Conservation (phyloP, 257 asterid genomes). For the Dorcoceras hygrometricum region DNA sequence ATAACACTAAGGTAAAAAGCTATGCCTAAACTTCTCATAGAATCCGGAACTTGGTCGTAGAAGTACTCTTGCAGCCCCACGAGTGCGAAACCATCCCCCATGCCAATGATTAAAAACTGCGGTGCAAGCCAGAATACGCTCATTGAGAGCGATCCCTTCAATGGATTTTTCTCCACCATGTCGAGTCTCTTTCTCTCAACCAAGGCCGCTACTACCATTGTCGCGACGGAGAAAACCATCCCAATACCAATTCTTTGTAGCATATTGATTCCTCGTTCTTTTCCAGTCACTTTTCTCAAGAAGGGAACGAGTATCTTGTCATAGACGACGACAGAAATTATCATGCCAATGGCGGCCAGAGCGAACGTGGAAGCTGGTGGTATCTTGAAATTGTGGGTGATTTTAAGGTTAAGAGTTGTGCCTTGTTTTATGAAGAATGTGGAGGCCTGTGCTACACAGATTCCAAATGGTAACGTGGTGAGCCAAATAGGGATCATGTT, state of each 20-base stretch:
- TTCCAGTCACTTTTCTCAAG: conserved; percentile 45
- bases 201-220: conserved; percentile 63
- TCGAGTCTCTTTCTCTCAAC: conserved; percentile 59
- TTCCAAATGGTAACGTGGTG: conserved; percentile 65
- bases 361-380: conserved; percentile 75
- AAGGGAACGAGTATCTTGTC: conserved; percentile 70
- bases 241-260: conserved; percentile 84
- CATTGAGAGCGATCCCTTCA: conserved; percentile 45
- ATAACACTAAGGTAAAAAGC: conserved; percentile 75
- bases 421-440: conserved; percentile 85
- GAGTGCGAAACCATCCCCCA: conserved; percentile 67
- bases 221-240: conserved; percentile 47
- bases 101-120: conserved; percentile 65
- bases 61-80: conserved; percentile 92
- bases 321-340: conserved; percentile 48
- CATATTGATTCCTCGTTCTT: conserved; percentile 66
- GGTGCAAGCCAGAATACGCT: conserved; percentile 95
- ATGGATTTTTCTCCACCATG: conserved; percentile 29
- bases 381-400: conserved; percentile 39
- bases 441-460: conserved; percentile 56
- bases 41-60: conserved; percentile 82
- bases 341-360: conserved; percentile 72
- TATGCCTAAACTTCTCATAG: conserved; percentile 84
- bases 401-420: conserved; percentile 41
- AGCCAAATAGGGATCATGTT: conserved; percentile 78